These are phyloP conservation scores for Nigrospora oryzae DNA, from an alignment of 2,329 filamentous ascomycete species.

Conservation along the genomic window DNA sequence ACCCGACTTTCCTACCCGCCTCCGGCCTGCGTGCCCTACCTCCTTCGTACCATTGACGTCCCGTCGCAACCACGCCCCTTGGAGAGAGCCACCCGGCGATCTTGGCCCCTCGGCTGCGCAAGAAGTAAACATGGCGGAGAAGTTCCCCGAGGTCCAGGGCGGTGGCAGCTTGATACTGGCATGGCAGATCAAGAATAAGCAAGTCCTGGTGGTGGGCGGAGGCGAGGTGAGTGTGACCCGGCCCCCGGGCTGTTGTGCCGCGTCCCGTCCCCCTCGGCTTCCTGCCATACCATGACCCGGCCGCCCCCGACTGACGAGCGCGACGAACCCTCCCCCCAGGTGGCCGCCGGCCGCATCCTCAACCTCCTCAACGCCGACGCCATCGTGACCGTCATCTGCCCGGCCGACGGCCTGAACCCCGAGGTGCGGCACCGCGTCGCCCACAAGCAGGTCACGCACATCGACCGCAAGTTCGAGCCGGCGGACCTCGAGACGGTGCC, in stretches of 20 bases:
- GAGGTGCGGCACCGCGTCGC: constrained; percentile 80
- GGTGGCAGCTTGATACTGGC: constrained; percentile 90
- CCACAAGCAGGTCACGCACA: constrained; percentile 65
- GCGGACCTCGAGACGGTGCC: constrained; percentile 67
- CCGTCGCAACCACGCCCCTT: too few species aligned
- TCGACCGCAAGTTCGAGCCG: constrained; percentile 78
- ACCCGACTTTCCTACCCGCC: too few species aligned
- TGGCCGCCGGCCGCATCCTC: constrained; percentile 88
- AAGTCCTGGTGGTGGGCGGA: constrained; percentile 86
- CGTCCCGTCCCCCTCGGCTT: constrained; percentile 1
- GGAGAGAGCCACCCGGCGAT: too few species aligned
- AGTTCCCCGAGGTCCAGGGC: constrained; percentile 75
- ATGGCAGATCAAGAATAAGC: constrained; percentile 88
- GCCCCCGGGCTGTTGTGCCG: background rate
- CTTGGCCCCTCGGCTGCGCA: too few species aligned
- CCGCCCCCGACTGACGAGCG: constrained; percentile 3
- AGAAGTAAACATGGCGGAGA: constrained; percentile 11
- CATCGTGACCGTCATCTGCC: constrained; percentile 77
- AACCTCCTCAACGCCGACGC: constrained; percentile 90
- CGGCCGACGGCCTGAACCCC: constrained; percentile 69
- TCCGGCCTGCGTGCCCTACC: too few species aligned
- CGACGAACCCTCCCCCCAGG: constrained; percentile 42
- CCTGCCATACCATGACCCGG: background rate
- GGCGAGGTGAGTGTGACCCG: constrained; percentile 63
- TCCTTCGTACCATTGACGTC: too few species aligned